phyloP scores from a whole-genome alignment of 768 basidiomycete species.

The Dentipellis sp. region DNA sequence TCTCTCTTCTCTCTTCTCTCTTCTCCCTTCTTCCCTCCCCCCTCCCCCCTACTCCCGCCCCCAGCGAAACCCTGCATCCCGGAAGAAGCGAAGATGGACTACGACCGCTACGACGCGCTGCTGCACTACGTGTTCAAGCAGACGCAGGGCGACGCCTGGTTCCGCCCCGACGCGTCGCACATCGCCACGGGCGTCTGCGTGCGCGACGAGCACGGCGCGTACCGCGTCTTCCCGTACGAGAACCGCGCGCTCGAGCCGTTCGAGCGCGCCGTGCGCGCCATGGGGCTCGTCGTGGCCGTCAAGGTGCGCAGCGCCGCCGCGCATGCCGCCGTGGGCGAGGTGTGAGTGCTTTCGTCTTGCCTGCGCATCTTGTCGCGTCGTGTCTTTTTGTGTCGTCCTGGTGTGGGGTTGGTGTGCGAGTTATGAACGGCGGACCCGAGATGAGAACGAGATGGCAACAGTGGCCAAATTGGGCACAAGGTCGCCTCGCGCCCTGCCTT shows the following conservation, averaged over 20 bases:
- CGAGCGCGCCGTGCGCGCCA: slow-evolving; percentile 39
- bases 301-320: slow-evolving; percentile 42
- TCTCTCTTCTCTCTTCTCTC: no score
- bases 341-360: slow-evolving; percentile 20
- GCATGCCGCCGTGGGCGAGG: slow-evolving; percentile 41
- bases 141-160: slow-evolving; percentile 45
- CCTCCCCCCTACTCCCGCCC: no score
- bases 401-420: background rate
- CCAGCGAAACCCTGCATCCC: no score
- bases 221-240: slow-evolving; percentile 49
- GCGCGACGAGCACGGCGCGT: slow-evolving; percentile 36
- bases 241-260: slow-evolving; percentile 43
- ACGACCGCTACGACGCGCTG: slow-evolving; percentile 34
- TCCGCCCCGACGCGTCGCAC: slow-evolving; percentile 36
- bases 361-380: background rate
- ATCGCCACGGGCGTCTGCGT: slow-evolving; percentile 40
- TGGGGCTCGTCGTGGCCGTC: slow-evolving; percentile 49
- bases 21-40: no score
- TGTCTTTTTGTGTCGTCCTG: background rate
- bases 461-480: background rate
- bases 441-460: background rate
- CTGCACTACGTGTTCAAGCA: slow-evolving; percentile 37
- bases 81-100: slow-evolving; percentile 20
- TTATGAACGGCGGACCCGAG: background rate
- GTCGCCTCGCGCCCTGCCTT: no score